Evolutionary conservation across 345 rosid species (phyloP), one percentile per base, ranked within the genome.

Genomic region (Salix caprea): DNA sequence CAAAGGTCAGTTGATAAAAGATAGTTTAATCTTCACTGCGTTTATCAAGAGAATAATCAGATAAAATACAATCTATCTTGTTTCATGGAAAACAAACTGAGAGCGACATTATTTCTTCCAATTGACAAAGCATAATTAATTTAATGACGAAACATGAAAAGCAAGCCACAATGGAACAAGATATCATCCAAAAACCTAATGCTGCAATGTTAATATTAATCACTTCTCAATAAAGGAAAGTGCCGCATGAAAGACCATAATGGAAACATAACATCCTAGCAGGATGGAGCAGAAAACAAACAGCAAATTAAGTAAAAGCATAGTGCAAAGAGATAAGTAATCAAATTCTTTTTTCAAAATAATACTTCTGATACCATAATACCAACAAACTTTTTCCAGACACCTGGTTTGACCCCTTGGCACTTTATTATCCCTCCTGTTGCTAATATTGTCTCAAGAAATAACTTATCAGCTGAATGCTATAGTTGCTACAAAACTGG

Each of bases 1-100:
- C 68, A 61, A 61, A 74, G 11, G 73, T 74, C 69, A 69, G 71
- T 14, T 14, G 40, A 8, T 62, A 46, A 46, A 46, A 46, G 52
- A 15, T 14, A 14, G 52, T 14, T 3, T 14, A 46, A 46, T 12
- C 19, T 46, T 4, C 18, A 6, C 14, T 28, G 28, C 28, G 52
- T 24, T n/a, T 71, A 26, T 39, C 34, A n/a, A 23, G 67, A 36
- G 6, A 64, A 67, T 6, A 18, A 1, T 67, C 14, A 8, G 8
- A 30, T 9, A 9, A 6, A 18, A 21, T 16, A 15, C 14, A 36
- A 18, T 16, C 65, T 18, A 60, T 10, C 4, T 60, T 67, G 24
- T 18, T 36, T 10, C 70, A 67, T 36, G 5, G 23, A 37, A 4
- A 36, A 18, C 37, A 30, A 65, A 26, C 40, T 46, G 21, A 16